Conservation (phyloP, 2,329 filamentous ascomycete genomes). For the Fusarium aywerte region DNA sequence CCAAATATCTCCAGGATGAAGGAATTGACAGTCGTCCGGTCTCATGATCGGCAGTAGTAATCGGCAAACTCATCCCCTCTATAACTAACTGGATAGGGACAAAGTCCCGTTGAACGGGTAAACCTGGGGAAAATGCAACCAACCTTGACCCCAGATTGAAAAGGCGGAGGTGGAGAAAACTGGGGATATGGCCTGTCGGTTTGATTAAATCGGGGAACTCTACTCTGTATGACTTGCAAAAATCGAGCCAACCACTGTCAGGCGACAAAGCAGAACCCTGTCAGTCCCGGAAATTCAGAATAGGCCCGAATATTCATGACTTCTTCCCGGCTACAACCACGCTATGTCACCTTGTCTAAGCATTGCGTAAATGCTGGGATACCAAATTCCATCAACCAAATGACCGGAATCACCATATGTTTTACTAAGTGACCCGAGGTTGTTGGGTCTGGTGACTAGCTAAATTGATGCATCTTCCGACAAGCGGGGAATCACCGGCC, state of each 20-base stretch:
- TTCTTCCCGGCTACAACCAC: neutral
- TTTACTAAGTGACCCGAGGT: neutral
- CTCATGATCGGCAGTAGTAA: neutral
- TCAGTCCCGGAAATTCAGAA: constrained; percentile 4
- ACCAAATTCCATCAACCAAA: neutral
- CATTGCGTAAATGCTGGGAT: constrained; percentile 1
- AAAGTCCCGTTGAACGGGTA: neutral
- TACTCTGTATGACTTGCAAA: neutral
- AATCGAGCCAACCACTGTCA: neutral
- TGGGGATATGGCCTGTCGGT: constrained; percentile 5
- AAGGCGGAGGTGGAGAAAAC: constrained; percentile 17
- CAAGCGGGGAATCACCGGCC: neutral
- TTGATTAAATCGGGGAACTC: neutral
- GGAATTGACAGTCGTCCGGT: too few species aligned
- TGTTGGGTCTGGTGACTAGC: neutral
- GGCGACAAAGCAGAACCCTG: neutral
- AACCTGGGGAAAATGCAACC: constrained; percentile 9
- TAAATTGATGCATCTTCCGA: neutral
- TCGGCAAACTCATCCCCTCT: neutral
- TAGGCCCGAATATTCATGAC: constrained; percentile 10
- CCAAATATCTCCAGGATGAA: too few species aligned
- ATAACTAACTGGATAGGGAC: neutral
- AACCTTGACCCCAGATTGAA: neutral
- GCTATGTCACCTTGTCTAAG: constrained; percentile 3
- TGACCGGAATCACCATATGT: neutral